A percentile compares a stretch with the other conserved stretches of the same genome.
Evolutionary conservation across 2,329 filamentous ascomycete species (phyloP).

Genomic region (Lasiodiplodia citricola): DNA sequence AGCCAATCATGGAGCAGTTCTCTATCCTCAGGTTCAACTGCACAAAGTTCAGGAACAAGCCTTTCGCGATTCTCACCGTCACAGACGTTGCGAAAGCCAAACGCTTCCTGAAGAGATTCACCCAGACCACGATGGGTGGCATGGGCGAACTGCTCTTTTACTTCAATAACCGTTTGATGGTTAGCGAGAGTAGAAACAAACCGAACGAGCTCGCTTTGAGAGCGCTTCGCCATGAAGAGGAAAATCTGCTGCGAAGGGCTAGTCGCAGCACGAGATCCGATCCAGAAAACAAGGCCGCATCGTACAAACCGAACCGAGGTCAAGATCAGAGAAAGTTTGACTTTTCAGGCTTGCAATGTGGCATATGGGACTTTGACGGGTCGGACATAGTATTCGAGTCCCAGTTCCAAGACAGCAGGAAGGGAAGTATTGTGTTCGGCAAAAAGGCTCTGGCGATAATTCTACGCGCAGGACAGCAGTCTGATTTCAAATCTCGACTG

Average conservation of each 20-base stretch:
- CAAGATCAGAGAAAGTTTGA: conserved; percentile 25
- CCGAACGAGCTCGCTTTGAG: conserved; percentile 35
- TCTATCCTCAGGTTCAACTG: conserved; percentile 51
- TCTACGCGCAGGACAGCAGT: conserved; percentile 28
- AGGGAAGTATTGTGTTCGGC: conserved; percentile 46
- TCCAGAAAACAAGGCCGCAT: not conserved
- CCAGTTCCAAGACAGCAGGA: conserved; percentile 47
- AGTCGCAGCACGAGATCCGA: not conserved
- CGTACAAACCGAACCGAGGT: not conserved
- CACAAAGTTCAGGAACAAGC: conserved; percentile 49
- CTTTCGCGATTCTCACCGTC: conserved; percentile 54
- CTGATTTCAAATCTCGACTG: conserved; percentile 38
- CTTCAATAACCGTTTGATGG: conserved; percentile 27
- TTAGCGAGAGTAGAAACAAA: conserved; percentile 32
- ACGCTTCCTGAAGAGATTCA: conserved; percentile 49
- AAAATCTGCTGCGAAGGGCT: conserved; percentile 4
- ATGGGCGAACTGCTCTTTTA: conserved; percentile 8
- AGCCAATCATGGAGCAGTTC: conserved; percentile 44
- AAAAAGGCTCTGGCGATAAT: conserved; percentile 38
- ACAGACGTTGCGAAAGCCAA: conserved; percentile 46
- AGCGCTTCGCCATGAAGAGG: conserved; percentile 34
- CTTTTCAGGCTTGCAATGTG: conserved; percentile 42
- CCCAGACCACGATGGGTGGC: conserved; percentile 31
- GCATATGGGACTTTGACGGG: conserved; percentile 50
- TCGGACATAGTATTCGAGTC: conserved; percentile 45